Conservation (phyloP, 2,329 filamentous ascomycete species). For the Cadophora malorum region DNA sequence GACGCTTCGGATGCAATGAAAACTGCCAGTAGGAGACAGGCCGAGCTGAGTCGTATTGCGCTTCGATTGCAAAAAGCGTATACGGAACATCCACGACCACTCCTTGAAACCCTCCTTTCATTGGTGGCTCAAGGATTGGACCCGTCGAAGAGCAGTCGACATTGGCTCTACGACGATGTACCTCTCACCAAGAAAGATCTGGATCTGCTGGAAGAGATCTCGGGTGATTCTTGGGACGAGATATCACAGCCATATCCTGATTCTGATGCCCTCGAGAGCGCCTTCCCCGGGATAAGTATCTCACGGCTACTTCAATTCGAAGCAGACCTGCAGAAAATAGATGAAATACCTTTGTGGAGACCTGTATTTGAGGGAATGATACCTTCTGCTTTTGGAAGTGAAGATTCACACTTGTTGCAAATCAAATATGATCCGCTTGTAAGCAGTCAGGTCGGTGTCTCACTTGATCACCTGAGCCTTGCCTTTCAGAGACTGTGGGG, state of each 20-base stretch:
- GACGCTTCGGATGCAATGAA: slow-evolving; percentile 26
- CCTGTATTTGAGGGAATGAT: neutral
- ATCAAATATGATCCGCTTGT: neutral
- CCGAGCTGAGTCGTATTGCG: slow-evolving; percentile 15
- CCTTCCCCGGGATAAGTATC: neutral
- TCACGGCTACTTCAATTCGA: neutral
- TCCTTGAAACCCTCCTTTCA: slow-evolving; percentile 29
- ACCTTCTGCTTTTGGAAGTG: neutral
- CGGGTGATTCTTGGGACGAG: slow-evolving; percentile 35
- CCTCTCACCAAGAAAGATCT: slow-evolving; percentile 18
- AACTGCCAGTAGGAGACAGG: slow-evolving; percentile 16
- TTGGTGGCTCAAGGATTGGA: slow-evolving; percentile 22
- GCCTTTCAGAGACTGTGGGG: neutral
- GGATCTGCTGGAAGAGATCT: slow-evolving; percentile 27
- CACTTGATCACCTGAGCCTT: neutral
- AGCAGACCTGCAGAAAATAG: neutral
- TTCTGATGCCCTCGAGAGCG: neutral
- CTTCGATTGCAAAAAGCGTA: slow-evolving; percentile 16
- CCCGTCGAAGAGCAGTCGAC: neutral
- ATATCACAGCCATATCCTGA: neutral
- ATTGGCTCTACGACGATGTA: slow-evolving; percentile 19
- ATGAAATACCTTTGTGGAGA: slow-evolving; percentile 13
- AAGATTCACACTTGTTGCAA: neutral
- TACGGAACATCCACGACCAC: slow-evolving; percentile 27
- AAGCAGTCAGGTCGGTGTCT: neutral